Evolutionary conservation across 1,284 basidiomycete species (phyloP).

Genomic region (Heterobasidion annosum): DNA sequence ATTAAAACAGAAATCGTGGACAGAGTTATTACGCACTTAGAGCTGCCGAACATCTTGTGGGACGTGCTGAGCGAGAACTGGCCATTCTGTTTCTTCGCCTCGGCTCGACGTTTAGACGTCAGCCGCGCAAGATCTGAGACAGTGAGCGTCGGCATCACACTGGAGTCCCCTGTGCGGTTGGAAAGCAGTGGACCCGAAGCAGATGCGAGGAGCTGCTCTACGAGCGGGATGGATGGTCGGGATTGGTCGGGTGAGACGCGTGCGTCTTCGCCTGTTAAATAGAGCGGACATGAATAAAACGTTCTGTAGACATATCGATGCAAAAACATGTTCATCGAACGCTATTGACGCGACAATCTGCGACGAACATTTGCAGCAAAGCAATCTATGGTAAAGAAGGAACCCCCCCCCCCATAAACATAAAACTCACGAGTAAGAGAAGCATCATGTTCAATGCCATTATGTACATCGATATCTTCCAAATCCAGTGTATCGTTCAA

Average conservation of each 20-base stretch:
- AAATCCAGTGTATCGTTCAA: constrained; percentile 51
- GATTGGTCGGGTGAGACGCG: constrained; percentile 41
- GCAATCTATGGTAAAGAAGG: not conserved
- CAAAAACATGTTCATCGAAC: not conserved
- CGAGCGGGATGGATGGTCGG: constrained; percentile 34
- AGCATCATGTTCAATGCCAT: constrained; percentile 72
- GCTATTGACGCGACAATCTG: too few relatives aligned
- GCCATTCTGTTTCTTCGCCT: constrained; percentile 42
- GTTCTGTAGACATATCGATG: not conserved
- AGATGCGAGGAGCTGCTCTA: constrained; percentile 49
- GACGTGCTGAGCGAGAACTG: constrained; percentile 37
- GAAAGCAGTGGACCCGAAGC: constrained; percentile 35
- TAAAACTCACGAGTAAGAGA: constrained; percentile 53
- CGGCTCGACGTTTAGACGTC: constrained; percentile 46
- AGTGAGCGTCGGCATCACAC: constrained; percentile 38
- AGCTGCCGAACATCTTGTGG: constrained; percentile 55
- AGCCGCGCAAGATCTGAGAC: constrained; percentile 48
- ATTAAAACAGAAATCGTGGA: not conserved
- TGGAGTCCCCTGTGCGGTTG: constrained; percentile 17
- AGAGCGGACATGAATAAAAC: not conserved
- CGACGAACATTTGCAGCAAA: too few relatives aligned
- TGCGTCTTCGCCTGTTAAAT: constrained; percentile 45
- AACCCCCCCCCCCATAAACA: not conserved
- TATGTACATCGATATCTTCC: constrained; percentile 57
- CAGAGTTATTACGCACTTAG: constrained; percentile 39